Conservation (phyloP, 257 asterid species). For the Fraxinus pennsylvanica region DNA sequence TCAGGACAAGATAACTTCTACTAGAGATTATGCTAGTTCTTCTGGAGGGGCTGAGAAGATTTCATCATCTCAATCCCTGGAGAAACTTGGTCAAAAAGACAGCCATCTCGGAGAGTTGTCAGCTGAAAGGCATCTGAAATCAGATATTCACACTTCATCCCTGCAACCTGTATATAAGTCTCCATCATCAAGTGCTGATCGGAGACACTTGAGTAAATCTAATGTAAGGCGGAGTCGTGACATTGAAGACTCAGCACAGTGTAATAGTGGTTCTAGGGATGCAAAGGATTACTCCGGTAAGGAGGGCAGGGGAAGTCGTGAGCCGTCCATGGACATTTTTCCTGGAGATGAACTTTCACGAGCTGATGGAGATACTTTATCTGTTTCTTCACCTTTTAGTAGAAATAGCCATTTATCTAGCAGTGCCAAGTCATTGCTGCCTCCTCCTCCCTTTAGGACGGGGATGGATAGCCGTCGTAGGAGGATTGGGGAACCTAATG, state of each 20-base stretch:
- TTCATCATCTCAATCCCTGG: conserved; percentile 57
- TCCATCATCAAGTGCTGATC: conserved; percentile 64
- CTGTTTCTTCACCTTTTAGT: conserved; percentile 77
- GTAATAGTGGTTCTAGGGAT: conserved; percentile 75
- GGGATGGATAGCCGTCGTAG: conserved; percentile 70
- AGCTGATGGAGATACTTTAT: conserved; percentile 60
- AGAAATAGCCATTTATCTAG: conserved; percentile 60
- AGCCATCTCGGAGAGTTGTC: conserved; percentile 54
- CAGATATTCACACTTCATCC: conserved; percentile 68
- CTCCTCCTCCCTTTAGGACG: conserved; percentile 61
- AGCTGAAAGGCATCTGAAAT: conserved; percentile 68
- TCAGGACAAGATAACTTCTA: conserved; percentile 48
- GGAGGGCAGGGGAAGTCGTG: conserved; percentile 71
- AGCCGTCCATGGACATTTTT: conserved; percentile 43
- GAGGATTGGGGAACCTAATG: conserved; percentile 69
- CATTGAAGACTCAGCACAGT: conserved; percentile 69
- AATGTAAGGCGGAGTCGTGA: conserved; percentile 66
- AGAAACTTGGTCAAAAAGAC: conserved; percentile 67
- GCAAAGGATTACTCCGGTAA: conserved; percentile 52
- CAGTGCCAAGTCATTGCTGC: conserved; percentile 64
- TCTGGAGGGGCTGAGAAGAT: conserved; percentile 58
- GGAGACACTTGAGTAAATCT: conserved; percentile 57
- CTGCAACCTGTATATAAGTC: conserved; percentile 62
- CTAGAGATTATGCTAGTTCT: conserved; percentile 54
- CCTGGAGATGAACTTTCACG: conserved; percentile 68